Base-by-base conservation (phyloP, 371 early-diverging fungal genomes). In the Mortierella sp. region DNA sequence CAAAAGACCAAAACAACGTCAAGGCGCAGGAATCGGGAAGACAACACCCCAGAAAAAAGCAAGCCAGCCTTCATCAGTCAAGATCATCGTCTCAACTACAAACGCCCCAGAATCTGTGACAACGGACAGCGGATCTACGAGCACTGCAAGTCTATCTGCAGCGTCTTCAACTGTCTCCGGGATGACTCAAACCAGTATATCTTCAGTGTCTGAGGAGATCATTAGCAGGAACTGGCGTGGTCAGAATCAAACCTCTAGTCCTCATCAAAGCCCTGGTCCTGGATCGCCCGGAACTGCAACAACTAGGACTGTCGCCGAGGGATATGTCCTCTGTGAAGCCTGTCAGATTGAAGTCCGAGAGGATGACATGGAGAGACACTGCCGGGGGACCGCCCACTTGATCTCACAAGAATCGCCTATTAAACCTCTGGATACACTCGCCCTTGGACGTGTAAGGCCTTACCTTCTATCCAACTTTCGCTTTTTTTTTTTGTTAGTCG, bases 361-460 rank as follows among this genome's bases (percentile, higher is more conserved):
- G 19, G 64, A 64, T 24, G 76, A 76, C 32, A 21, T 60, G 9
- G 58, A 55, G 7, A 56, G 69, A 27, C 76, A 76, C 19, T 60
- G 49, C 6, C 52, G 60, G 15, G 76, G 76, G 2, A 69, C 70
- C 6, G 70, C 69, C 0, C 76, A 76, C 31, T 46, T 76, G 39
- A 56, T 76, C 37, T 76, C 76, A 17, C 64, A 69, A 26, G 70
- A 76, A 19, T 76, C 64, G 0, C 56, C 52, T 9, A 49, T 69
- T 41, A 48, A 64, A 34, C 70, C 76, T 0, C 44, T 76, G 26
- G 70, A 69, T 43, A 31, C 59, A 8, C 41, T 76, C 37, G 56
- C 56, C 0, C 69, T 76, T 21, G 70, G 70, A 56, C 61, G 53
- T 56, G 76, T 76, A 76, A 41, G 61, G 8, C 6, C 12, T 17